Evolutionary conservation across 768 basidiomycete genomes (phyloP), one percentile per base, ranked within the genome.

Genomic region (Glaciozyma antarctica): DNA sequence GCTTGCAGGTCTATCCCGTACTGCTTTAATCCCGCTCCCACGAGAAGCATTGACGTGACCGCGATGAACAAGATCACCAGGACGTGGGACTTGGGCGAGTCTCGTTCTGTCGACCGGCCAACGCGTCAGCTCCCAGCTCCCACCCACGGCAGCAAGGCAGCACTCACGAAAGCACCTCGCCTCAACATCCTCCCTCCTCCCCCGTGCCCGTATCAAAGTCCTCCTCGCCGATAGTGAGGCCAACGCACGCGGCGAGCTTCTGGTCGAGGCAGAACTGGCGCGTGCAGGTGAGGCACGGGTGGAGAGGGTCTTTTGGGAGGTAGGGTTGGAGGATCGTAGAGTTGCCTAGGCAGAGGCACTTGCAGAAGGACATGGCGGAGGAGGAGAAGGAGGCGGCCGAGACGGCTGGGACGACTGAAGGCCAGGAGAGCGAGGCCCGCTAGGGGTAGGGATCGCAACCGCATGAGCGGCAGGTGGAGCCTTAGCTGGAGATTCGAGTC

Each of bases 161-260:
- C n/a, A 76, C 78, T 59, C 52, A 79, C 79, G 77, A 70, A 79
- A 80, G 70, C 79, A 80, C 61, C 75, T 66, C 21, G 78, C 78
- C 71, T 78, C 76, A 16, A 80, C 77, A 64, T 80, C 79, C n/a
- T 15, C 78, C 78, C 53, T 78, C 79, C 28, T 76, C 75, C 0
- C 79, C 79, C 2, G 79, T 78, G 2, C 75, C 77, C 3, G 76
- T 75, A 64, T 80, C 79, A 5, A 70, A 72, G 62, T 80, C 78
- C 54, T 78, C 70, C 47, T 77, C 76, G 15, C 75, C 77, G 2
- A 75, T 74, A 34, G 45, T 53, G 47, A 54, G 70, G 63, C 76
- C 75, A 62, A 74, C 70, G 69, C 79, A 79, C 43, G 77, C 77
- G 4, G 70, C 48, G 21, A 79, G 67, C 63, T 78, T 78, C 71